Base-by-base conservation (phyloP, 164 flowering plant genomes). In the Platanus orientalis region DNA sequence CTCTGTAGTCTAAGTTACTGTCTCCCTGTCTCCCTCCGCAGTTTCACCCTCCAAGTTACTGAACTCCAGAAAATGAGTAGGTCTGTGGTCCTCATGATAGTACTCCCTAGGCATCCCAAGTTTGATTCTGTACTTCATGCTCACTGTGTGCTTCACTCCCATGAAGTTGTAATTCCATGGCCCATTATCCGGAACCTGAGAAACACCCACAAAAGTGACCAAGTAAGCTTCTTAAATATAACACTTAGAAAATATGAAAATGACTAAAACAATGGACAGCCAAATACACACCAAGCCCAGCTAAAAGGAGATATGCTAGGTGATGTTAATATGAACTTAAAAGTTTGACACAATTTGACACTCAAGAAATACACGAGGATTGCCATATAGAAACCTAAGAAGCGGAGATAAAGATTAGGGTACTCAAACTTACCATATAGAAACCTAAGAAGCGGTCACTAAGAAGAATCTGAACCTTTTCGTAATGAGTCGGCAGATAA, bases 141-240 rank as follows among this genome's bases (percentile, higher is more conserved):
- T 80, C 39, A 73, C 76, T 0, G 92, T 84, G 49, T 95, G 99
- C 75, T 90, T 95, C 71, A 90, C 98, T 55, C 98, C 99, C 95
- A 92, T 92, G 79, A 95, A 95, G 75, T 92, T 92, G 80, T 82
- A 95, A 60, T 92, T 95, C 99, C 99, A 95, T 0, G 99, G 97
- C 23, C 96, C 92, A 61, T 78, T 90, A 67, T 92, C 99, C 0
- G 99, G 99, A 44, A 85, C 60, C 99, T 91, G 75, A 42, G 48
- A 23, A 58, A n/a, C n/a, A n/a, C n/a, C 20, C 27, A 28, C 4
- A 29, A 27, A 17, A 27, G n/a, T 4, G 21, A 50, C n/a, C 21
- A 19, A 25, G 1, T 50, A 19, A 53, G n/a, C 27, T 26, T 5
- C 56, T 14, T 5, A 16, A 26, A 53, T 16, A 45, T n/a, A n/a